Percentiles rank a stretch among this genome's conserved stretches.
Conservation (phyloP, 306 rosid genomes). For the Dalbergia cochinchinensis region DNA sequence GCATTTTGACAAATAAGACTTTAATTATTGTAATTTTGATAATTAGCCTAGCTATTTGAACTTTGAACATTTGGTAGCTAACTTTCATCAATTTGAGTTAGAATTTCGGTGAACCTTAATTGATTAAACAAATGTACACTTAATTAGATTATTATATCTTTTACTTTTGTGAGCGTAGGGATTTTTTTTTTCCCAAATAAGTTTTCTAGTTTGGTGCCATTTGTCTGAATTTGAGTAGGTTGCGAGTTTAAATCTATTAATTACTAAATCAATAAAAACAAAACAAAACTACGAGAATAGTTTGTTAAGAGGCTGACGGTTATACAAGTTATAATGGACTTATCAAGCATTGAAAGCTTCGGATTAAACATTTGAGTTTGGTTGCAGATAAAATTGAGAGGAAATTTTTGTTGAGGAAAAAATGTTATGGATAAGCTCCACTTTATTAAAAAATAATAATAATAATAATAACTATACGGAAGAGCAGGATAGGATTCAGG, state of each 20-base stretch:
- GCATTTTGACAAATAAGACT: not conserved
- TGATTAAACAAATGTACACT: not conserved
- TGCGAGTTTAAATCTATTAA: not conserved
- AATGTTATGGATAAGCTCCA: too few relatives aligned
- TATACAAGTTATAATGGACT: constrained; percentile 2
- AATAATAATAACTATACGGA: not conserved
- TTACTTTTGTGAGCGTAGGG: not conserved
- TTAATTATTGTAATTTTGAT: not conserved
- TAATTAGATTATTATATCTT: not conserved
- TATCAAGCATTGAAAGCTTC: constrained; percentile 19
- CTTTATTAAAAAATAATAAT: not conserved
- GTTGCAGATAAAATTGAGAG: too few relatives aligned
- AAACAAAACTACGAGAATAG: not conserved
- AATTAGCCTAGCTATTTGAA: not conserved
- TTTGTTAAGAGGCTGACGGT: constrained; percentile 6
- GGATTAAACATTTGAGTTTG: not conserved
- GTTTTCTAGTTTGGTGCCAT: not conserved
- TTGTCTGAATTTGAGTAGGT: not conserved
- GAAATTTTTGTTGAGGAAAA: too few relatives aligned
- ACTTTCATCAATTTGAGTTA: constrained; percentile 10
- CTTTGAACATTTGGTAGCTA: not conserved
- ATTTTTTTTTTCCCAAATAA: not conserved
- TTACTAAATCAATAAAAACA: not conserved
- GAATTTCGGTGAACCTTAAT: constrained; percentile 1
- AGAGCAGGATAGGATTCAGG: not conserved